These are phyloP conservation scores for Penicillium frequentans DNA, from an alignment of 2,329 filamentous ascomycete species.

Conservation along the genomic window DNA sequence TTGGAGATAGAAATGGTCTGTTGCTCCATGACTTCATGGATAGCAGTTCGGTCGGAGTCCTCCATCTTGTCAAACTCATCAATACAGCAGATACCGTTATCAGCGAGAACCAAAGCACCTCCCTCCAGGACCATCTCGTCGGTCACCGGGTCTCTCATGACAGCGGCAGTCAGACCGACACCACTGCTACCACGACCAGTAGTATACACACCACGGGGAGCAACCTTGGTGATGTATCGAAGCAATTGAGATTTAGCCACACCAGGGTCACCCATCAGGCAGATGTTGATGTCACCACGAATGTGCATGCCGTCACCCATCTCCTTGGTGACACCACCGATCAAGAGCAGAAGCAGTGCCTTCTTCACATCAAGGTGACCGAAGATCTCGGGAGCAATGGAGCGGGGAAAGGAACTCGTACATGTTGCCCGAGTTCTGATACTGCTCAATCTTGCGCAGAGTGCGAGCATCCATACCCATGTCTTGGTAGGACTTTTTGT, in stretches of 20 bases:
- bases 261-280: slow-evolving; percentile 98
- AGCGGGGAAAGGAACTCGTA: slow-evolving; percentile 92
- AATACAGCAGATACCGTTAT: slow-evolving; percentile 81
- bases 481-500: slow-evolving; percentile 97
- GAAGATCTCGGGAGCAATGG: slow-evolving; percentile 96
- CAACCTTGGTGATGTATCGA: slow-evolving; percentile 98
- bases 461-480: slow-evolving; percentile 80
- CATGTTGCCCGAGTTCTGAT: slow-evolving; percentile 81
- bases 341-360: slow-evolving; percentile 88
- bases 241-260: slow-evolving; percentile 98
- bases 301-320: slow-evolving; percentile 99
- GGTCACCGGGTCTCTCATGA: slow-evolving; percentile 77
- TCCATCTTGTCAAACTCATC: slow-evolving; percentile 89
- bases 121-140: slow-evolving; percentile 79
- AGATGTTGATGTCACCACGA: slow-evolving; percentile 97
- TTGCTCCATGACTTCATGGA: slow-evolving; percentile 87
- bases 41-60: slow-evolving; percentile 73
- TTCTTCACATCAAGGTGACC: slow-evolving; percentile 98
- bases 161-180: slow-evolving; percentile 77
- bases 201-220: slow-evolving; percentile 85
- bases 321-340: slow-evolving; percentile 93
- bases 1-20: slow-evolving; percentile 83
- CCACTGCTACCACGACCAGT: slow-evolving; percentile 79
- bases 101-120: slow-evolving; percentile 74
- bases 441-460: slow-evolving; percentile 79